Conservation (phyloP, 2,329 filamentous ascomycete species). For the Alternaria atra region DNA sequence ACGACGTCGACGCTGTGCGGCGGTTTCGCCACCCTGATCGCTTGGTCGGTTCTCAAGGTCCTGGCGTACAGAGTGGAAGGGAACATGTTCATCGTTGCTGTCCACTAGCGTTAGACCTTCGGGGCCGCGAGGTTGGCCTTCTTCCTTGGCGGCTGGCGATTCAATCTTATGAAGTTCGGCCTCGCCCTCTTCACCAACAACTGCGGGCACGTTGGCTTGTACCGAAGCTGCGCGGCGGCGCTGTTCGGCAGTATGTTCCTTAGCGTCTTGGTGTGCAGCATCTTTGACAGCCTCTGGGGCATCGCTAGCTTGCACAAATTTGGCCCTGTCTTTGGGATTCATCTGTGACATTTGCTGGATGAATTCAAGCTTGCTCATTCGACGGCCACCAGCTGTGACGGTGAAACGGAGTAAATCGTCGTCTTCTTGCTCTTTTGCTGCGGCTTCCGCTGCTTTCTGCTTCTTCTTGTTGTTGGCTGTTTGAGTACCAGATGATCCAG, state of each 20-base stretch:
- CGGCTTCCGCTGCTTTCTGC: conserved; percentile 23
- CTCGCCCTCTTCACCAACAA: conserved; percentile 46
- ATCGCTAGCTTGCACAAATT: conserved; percentile 58
- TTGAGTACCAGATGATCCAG: conserved; percentile 32
- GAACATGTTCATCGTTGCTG: conserved; percentile 57
- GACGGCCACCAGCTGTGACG: conserved; percentile 73
- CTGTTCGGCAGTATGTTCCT: conserved; percentile 44
- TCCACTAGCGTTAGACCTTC: conserved; percentile 57
- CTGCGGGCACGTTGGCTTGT: conserved; percentile 40
- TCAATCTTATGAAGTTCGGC: conserved; percentile 45
- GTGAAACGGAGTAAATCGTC: conserved; percentile 79
- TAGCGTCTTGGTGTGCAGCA: conserved; percentile 56
- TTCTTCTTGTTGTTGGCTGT: conserved; percentile 33
- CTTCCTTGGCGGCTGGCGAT: conserved; percentile 35
- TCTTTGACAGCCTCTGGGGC: conserved; percentile 59
- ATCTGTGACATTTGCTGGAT: conserved; percentile 76
- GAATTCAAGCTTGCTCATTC: conserved; percentile 84
- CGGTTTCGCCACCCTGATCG: conserved; percentile 43
- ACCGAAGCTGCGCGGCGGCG: conserved; percentile 37
- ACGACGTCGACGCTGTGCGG: conserved; percentile 56
- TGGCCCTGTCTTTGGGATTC: conserved; percentile 70
- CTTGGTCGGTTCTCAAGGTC: conserved; percentile 41
- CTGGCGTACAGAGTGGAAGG: conserved; percentile 57
- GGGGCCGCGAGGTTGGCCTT: conserved; percentile 41
- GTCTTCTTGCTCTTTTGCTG: conserved; percentile 64